Evolutionary conservation across 805 yeast genomes (phyloP).

Genomic region (Candida dendrica): DNA sequence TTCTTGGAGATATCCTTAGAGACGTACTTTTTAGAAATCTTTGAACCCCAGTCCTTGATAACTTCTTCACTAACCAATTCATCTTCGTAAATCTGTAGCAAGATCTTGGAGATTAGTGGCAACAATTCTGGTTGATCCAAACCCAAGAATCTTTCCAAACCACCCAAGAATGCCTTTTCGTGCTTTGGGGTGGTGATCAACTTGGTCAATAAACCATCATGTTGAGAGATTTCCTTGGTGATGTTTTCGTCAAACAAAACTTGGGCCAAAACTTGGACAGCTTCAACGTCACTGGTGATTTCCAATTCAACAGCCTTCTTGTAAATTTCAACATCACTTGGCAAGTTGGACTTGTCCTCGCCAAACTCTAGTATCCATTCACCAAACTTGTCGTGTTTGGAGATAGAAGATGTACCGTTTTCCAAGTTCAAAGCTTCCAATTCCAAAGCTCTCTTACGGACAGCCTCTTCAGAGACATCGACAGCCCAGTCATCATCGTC

Average conservation of each 20-base stretch:
- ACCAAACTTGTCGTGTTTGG: slow-evolving; percentile 70
- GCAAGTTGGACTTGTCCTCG: slow-evolving; percentile 52
- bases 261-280: slow-evolving; percentile 90
- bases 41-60: slow-evolving; percentile 78
- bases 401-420: slow-evolving; percentile 31
- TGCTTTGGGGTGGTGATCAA: slow-evolving; percentile 59
- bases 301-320: slow-evolving; percentile 81
- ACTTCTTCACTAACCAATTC: slow-evolving; percentile 84
- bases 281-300: slow-evolving; percentile 61
- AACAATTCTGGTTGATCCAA: slow-evolving; percentile 68
- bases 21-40: slow-evolving; percentile 87
- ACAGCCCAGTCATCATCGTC: slow-evolving; percentile 96
- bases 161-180: slow-evolving; percentile 90
- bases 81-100: slow-evolving; percentile 72
- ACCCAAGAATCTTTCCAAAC: slow-evolving; percentile 90
- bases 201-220: slow-evolving; percentile 77
- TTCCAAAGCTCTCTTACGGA: slow-evolving; percentile 83
- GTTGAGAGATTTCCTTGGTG: slow-evolving; percentile 62
- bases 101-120: slow-evolving; percentile 69
- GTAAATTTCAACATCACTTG: slow-evolving; percentile 84
- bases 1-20: slow-evolving; percentile 87
- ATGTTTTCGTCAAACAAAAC: slow-evolving; percentile 76
- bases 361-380: slow-evolving; percentile 68
- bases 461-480: slow-evolving; percentile 94
- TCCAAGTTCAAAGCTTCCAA: slow-evolving; percentile 56